Evolutionary conservation across 2,329 filamentous ascomycete genomes (phyloP).

Genomic region (Pseudogymnoascus sp.): DNA sequence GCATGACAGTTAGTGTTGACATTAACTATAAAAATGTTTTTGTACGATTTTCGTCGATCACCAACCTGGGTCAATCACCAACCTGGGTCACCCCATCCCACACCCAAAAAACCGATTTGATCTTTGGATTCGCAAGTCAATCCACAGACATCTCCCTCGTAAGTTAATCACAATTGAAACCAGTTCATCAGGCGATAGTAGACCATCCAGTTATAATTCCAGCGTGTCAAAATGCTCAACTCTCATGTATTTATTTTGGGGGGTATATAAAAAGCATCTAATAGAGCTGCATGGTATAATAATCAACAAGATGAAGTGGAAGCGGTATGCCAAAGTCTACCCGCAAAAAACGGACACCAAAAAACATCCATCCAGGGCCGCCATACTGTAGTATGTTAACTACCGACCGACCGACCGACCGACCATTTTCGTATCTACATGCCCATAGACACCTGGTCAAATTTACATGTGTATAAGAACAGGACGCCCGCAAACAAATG

Average conservation of each 20-base stretch:
- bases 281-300: constrained; percentile 4
- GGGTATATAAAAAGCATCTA: constrained; percentile 7
- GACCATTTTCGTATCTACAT: not conserved
- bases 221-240: not conserved
- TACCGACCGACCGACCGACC: not conserved
- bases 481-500: not conserved
- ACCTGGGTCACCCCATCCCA: not conserved
- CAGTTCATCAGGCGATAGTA: not conserved
- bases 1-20: not conserved
- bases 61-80: not conserved
- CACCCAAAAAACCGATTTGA: not conserved
- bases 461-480: not conserved
- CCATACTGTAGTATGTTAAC: not conserved
- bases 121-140: not conserved
- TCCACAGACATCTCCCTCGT: not conserved
- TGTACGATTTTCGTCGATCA: not conserved
- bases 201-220: not conserved
- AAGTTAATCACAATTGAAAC: not conserved
- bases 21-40: not conserved
- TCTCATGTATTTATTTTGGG: not conserved
- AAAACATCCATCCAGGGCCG: not conserved
- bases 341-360: not conserved
- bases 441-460: not conserved
- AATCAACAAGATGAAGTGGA: not conserved
- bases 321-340: not conserved